Percentiles rank a stretch among this genome's conserved stretches.
Conservation (phyloP, 148 eudicot genomes). For the Persicaria tinctoria region DNA sequence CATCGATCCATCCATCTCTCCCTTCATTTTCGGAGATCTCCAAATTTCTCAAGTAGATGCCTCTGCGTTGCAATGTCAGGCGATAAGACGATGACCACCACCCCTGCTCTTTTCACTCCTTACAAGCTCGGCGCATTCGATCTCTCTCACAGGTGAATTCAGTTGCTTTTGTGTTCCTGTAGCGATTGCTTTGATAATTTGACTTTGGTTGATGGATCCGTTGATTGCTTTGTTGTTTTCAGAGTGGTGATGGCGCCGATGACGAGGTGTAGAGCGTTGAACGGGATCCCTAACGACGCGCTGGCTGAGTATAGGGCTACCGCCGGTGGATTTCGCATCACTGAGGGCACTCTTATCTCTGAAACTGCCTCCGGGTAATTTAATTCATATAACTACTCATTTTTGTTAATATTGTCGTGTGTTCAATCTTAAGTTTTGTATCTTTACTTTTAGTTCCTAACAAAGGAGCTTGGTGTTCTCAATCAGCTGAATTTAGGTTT, state of each 20-base stretch:
- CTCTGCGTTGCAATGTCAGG: background rate
- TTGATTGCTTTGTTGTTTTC: background rate
- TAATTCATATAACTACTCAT: background rate
- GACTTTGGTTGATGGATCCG: background rate
- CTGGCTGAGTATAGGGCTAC: constrained; percentile 70
- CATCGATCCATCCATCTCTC: background rate
- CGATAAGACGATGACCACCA: constrained; percentile 8
- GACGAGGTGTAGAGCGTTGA: constrained; percentile 88
- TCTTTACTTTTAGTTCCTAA: background rate
- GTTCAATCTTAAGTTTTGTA: background rate
- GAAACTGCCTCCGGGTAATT: constrained; percentile 77
- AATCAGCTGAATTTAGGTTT: background rate
- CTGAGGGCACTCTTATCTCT: constrained; percentile 81
- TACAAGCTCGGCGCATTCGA: constrained; percentile 71
- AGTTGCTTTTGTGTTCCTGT: background rate
- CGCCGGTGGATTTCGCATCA: constrained; percentile 70
- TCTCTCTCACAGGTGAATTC: constrained; percentile 66
- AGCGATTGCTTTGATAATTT: background rate
- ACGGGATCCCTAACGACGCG: constrained; percentile 54
- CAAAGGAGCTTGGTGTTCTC: background rate
- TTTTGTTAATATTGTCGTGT: background rate
- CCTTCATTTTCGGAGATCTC: background rate
- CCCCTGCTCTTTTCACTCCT: constrained; percentile 48
- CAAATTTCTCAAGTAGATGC: background rate
- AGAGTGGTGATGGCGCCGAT: constrained; percentile 94